These are phyloP conservation scores for Candida odintsovae DNA, from an alignment of 805 yeast genomes.

Conservation along the genomic window DNA sequence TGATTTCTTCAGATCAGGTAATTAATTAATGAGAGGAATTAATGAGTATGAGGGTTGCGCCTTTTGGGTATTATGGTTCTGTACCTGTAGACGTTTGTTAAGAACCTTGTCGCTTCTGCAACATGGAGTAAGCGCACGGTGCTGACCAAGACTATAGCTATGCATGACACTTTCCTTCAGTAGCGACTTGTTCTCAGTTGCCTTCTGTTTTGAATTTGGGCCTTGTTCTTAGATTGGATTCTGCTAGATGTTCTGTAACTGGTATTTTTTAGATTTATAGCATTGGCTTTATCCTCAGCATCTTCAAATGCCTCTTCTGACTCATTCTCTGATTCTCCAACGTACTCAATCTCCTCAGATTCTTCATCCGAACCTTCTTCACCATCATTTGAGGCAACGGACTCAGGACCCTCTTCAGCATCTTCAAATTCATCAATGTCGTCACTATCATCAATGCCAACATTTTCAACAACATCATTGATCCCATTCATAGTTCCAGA, in stretches of 20 bases:
- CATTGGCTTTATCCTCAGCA: constrained; percentile 17
- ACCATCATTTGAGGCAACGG: constrained; percentile 18
- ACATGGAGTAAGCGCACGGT: too few species aligned
- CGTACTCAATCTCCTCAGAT: constrained; percentile 11
- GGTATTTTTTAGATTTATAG: constrained; percentile 14
- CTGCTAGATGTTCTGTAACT: constrained; percentile 16
- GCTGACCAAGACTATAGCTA: too few species aligned
- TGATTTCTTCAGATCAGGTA: too few species aligned
- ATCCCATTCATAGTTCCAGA: background rate
- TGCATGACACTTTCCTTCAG: background rate
- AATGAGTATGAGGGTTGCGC: too few species aligned
- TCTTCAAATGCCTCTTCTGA: constrained; percentile 15
- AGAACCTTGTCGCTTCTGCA: too few species aligned
- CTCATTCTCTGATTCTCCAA: constrained; percentile 1
- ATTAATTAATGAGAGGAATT: too few species aligned
- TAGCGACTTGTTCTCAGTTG: constrained; percentile 12
- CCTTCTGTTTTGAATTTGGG: constrained; percentile 20
- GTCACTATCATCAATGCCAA: constrained; percentile 1
- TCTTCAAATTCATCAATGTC: constrained; percentile 7
- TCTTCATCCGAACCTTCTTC: constrained; percentile 14
- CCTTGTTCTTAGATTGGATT: constrained; percentile 18
- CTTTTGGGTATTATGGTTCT: too few species aligned
- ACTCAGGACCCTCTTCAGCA: constrained; percentile 13
- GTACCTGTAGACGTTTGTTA: too few species aligned
- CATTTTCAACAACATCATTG: constrained; percentile 5